Evolutionary conservation across 768 basidiomycete species (phyloP), one percentile per base, ranked within the genome.

Genomic region (Candolleomyces eurysporus): DNA sequence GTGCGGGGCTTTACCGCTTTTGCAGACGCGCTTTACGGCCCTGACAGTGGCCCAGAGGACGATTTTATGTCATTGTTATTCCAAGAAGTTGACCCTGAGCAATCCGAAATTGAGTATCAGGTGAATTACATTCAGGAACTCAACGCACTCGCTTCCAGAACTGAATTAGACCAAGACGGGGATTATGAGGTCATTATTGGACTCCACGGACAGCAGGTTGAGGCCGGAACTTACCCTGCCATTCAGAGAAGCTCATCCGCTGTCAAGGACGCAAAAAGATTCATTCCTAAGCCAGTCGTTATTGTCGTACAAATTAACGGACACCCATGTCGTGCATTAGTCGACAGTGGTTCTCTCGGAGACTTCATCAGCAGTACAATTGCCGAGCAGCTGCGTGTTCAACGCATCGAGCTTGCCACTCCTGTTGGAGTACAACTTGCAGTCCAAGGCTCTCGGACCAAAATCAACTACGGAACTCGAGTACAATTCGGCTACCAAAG

Each of bases 301-400:
- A 65, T 80, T 0, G 67, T 67, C 0, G 68, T 74, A 0, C 43
- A 64, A 0, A 61, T 81, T 1, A 75, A 81, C 62, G 76, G 73
- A 0, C 59, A 76, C 2, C 70, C 72, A 0, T 72, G 63, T 0
- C 60, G 70, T 2, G 77, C 79, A 0, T 60, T 82, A 5, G 22
- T 80, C 0, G 78, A 80, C 59, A 69, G 71, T 0, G 79, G 78
- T 0, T 79, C 75, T 0, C 58, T 76, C 0, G 76, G 76, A 0
- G 79, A 81, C 61, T 80, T 82, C 57, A 71, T 82, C 30, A 76
- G 77, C 0, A 65, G 72, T 0, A 72, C 66, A 1, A 22, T 80
- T 0, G 75, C 72, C 0, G 73, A 78, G 53, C 80, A 82, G 61
- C 59, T 81, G 4, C 67, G 69, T 2, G 40, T 77, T 0, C 58